phyloP scores from a whole-genome alignment of 495 filamentous ascomycete genomes.

The Thozetella sp. region DNA sequence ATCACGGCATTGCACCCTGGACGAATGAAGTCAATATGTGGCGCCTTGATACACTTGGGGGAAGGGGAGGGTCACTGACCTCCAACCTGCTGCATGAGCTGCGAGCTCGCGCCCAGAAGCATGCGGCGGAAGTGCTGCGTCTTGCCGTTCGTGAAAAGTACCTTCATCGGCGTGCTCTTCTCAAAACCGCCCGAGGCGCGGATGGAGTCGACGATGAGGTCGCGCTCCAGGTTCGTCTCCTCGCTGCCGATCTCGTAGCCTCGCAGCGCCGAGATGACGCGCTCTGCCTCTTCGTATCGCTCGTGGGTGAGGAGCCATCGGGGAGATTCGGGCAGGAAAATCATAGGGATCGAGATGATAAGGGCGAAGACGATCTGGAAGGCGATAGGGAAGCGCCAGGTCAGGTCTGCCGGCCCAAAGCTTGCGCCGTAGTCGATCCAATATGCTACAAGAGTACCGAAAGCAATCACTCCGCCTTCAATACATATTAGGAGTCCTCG shows the following conservation, averaged over 20 bases:
- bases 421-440: constrained; percentile 82
- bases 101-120: constrained; percentile 58
- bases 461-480: constrained; percentile 78
- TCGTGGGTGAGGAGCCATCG: constrained; percentile 73
- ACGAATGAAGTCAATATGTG: too few species aligned
- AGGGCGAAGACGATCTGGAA: constrained; percentile 79
- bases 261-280: constrained; percentile 69
- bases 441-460: constrained; percentile 78
- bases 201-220: constrained; percentile 67
- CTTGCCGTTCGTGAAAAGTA: constrained; percentile 62
- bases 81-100: constrained; percentile 78
- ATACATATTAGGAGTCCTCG: constrained; percentile 84
- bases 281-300: constrained; percentile 66
- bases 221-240: constrained; percentile 57
- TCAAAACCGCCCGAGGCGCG: constrained; percentile 57
- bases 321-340: constrained; percentile 74
- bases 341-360: constrained; percentile 64
- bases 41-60: too few species aligned
- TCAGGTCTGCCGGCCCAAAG: constrained; percentile 64
- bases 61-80: not conserved
- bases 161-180: constrained; percentile 55
- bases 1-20: constrained; percentile 84
- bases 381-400: constrained; percentile 82
- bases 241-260: constrained; percentile 60
- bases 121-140: constrained; percentile 68